Percentiles rank a stretch among this genome's conserved stretches.
These are phyloP conservation scores for Acacia concinna DNA, from an alignment of 331 rosid species.

Conservation along the genomic window DNA sequence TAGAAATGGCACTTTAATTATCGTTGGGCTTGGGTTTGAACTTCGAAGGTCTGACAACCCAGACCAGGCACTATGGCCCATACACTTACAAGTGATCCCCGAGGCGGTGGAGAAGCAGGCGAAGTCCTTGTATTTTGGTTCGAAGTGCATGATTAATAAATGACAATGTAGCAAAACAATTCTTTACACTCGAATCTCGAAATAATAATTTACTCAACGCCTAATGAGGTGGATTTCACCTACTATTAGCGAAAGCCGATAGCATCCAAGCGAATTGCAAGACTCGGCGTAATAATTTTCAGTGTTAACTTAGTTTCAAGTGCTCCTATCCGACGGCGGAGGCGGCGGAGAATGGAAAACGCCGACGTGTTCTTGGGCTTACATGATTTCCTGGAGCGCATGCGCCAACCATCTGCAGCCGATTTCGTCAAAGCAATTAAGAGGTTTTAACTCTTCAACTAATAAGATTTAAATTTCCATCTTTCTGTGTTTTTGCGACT, in stretches of 20 bases:
- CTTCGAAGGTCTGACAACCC: background rate
- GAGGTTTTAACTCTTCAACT: slow-evolving; percentile 45
- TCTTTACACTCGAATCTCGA: background rate
- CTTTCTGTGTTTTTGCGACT: background rate
- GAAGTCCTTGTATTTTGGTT: background rate
- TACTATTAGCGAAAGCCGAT: background rate
- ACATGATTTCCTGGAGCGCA: slow-evolving; percentile 91
- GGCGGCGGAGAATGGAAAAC: slow-evolving; percentile 66
- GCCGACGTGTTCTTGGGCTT: slow-evolving; percentile 85
- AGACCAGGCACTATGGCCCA: background rate
- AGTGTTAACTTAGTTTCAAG: background rate
- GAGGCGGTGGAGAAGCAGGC: background rate
- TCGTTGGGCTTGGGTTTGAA: background rate
- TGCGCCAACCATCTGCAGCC: slow-evolving; percentile 95
- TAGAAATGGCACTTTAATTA: no score
- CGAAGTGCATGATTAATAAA: background rate
- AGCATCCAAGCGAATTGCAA: background rate
- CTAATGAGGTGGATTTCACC: background rate
- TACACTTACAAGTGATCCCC: background rate
- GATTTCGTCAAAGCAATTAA: slow-evolving; percentile 96
- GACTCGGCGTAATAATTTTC: background rate
- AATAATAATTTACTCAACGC: background rate
- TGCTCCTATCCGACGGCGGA: slow-evolving; percentile 11
- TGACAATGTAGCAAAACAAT: background rate
- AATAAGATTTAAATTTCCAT: background rate